Percentiles rank a stretch among this genome's conserved stretches.
Evolutionary conservation across 169 alveolate species (phyloP).

Genomic region (Plasmodium vivax): DNA sequence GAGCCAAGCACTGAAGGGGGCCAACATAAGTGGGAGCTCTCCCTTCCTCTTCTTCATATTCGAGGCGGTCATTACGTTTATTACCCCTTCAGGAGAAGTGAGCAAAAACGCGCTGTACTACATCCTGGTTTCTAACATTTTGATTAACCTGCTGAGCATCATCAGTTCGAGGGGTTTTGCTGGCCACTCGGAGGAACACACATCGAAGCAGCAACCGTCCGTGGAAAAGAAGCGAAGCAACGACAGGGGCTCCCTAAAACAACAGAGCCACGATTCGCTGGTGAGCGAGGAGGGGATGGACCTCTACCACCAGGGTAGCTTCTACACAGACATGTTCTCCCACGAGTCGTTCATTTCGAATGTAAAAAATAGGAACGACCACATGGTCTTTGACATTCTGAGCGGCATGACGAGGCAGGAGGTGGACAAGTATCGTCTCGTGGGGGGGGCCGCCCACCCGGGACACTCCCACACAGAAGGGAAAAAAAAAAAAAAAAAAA

Average conservation of each 20-base stretch:
- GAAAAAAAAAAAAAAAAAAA: neutral
- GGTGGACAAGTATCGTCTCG: neutral
- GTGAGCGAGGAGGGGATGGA: neutral
- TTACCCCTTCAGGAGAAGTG: neutral
- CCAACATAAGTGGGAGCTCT: neutral
- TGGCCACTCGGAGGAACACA: neutral
- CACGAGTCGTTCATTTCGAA: constrained; percentile 4
- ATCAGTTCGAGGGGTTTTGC: neutral
- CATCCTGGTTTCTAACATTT: constrained; percentile 18
- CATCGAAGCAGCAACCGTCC: neutral
- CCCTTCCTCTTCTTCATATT: constrained; percentile 65
- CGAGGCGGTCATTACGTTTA: constrained; percentile 18
- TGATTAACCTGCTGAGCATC: constrained; percentile 14
- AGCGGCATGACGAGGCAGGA: neutral
- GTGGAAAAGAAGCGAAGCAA: neutral
- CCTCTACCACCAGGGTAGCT: neutral
- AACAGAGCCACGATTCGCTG: neutral
- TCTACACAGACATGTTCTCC: neutral
- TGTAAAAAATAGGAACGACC: constrained; percentile 4
- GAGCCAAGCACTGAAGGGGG: neutral
- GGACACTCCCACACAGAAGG: neutral
- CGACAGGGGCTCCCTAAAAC: neutral
- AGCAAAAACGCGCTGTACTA: constrained; percentile 13
- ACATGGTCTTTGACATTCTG: neutral
- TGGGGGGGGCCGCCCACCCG: neutral